Evolutionary conservation across 306 rosid species (phyloP), one percentile per base, ranked within the genome.

Genomic region (Prunus davidiana): DNA sequence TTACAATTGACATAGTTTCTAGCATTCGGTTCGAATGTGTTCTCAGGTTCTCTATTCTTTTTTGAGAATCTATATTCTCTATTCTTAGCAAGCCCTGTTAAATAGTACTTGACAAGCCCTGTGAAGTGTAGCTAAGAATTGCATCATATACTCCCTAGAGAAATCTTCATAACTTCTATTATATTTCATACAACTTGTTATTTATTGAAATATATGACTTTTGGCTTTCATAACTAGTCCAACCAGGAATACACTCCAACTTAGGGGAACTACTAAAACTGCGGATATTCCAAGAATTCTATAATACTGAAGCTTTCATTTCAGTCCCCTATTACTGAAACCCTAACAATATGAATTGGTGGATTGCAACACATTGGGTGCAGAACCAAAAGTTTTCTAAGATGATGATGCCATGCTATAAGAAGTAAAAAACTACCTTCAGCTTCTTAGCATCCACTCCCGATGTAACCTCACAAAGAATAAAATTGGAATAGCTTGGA

Each of bases 401-500:
- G 49, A 57, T 8, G 67, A 60, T 60, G 58, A n/a, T 15, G 18
- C 3, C 46, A 57, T 6, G n/a, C 30, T 16, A 22, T 19, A 18
- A 14, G 24, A 30, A 71, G 32, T 25, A 34, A 5, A 47, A n/a
- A 78, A 30, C 66, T 84, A 95, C 97, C 99, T 95, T 95, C 62
- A 95, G 76, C 82, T 89, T 91, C 88, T 89, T 95, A 46, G 99
- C 96, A 82, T 95, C 92, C 89, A 79, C 75, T 77, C 97, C 97
- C 3, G 84, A 82, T 18, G 91, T 86, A 66, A 95, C 99, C 82
- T 86, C 96, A 65, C 99, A 92, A 70, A 95, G 96, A 82, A 95
- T 95, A 87, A 90, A 95, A 82, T 95, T 95, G 50, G 99, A 90
- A 87, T 87, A 77, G 85, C 97, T 92, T 34, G 97, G 96, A 82